Conservation (phyloP, 495 filamentous ascomycete genomes). For the Glarea lozoyensis region DNA sequence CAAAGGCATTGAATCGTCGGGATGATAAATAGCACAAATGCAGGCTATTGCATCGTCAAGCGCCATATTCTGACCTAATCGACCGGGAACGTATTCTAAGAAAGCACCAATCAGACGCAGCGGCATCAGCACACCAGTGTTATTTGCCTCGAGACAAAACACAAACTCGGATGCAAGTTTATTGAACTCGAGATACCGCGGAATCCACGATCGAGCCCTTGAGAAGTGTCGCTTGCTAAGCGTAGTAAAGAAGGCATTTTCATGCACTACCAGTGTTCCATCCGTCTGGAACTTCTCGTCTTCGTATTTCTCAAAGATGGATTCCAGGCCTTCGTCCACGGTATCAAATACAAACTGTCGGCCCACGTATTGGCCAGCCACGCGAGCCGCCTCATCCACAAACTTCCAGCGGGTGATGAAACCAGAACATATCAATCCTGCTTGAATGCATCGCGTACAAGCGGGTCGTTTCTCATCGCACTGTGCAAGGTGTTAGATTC, state of each 20-base stretch:
- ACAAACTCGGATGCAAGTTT: background rate
- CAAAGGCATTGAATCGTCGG: background rate
- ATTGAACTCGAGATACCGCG: constrained; percentile 1
- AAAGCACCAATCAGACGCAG: background rate
- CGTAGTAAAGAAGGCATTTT: too few species aligned
- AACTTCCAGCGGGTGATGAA: constrained; percentile 2
- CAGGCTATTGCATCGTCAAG: constrained; percentile 10
- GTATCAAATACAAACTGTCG: background rate
- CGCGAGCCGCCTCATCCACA: constrained; percentile 3
- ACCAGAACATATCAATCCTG: constrained; percentile 2
- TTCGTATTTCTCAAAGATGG: background rate
- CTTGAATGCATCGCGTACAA: constrained; percentile 1
- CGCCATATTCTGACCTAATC: constrained; percentile 3
- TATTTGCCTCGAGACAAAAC: constrained; percentile 2
- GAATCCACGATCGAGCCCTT: background rate
- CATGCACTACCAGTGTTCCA: background rate
- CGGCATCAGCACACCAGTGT: background rate
- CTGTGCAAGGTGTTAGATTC: background rate
- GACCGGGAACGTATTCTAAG: constrained; percentile 4
- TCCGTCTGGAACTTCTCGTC: background rate
- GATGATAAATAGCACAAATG: constrained; percentile 3
- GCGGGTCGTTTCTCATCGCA: constrained; percentile 2
- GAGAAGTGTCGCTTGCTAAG: too few species aligned
- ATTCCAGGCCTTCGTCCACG: background rate
- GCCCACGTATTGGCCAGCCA: background rate